Conservation (phyloP, 1,284 basidiomycete genomes). For the Sporisorium scitamineum region DNA sequence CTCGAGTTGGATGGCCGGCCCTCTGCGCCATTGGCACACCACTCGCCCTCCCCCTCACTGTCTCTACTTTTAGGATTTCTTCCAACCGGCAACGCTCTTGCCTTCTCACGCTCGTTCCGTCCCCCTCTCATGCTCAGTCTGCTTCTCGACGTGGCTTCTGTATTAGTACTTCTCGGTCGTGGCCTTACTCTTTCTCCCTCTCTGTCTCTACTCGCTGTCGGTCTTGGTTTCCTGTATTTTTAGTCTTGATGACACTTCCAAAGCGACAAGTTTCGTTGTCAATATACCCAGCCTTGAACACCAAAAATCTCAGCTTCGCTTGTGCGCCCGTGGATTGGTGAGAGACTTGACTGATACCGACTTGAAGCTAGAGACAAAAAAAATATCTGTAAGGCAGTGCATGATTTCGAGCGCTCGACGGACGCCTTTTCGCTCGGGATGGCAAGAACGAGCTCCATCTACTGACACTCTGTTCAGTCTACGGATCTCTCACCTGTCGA, state of each 20-base stretch:
- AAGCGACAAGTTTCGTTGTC: conserved; percentile 41
- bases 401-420: too few relatives aligned
- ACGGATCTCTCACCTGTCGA: too few relatives aligned
- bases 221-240: conserved; percentile 29
- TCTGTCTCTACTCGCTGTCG: conserved; percentile 22
- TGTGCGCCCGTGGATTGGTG: not conserved
- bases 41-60: conserved; percentile 20
- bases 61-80: conserved; percentile 17
- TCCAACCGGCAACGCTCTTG: not conserved
- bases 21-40: conserved; percentile 25
- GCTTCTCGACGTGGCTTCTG: conserved; percentile 11
- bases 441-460: too few relatives aligned
- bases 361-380: too few relatives aligned
- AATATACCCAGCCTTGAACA: conserved; percentile 31
- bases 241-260: conserved; percentile 15
- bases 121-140: not conserved
- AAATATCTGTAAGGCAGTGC: too few relatives aligned
- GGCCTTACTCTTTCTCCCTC: conserved; percentile 2
- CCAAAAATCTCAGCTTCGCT: not conserved
- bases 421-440: too few relatives aligned
- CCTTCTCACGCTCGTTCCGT: conserved; percentile 26
- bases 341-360: too few relatives aligned
- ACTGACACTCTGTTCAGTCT: too few relatives aligned
- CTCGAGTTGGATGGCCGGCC: conserved; percentile 38
- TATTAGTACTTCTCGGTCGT: conserved; percentile 15